Percentiles rank a stretch among this genome's conserved stretches.
Conservation (phyloP, 768 basidiomycete genomes). For the Lactarius trivialis region DNA sequence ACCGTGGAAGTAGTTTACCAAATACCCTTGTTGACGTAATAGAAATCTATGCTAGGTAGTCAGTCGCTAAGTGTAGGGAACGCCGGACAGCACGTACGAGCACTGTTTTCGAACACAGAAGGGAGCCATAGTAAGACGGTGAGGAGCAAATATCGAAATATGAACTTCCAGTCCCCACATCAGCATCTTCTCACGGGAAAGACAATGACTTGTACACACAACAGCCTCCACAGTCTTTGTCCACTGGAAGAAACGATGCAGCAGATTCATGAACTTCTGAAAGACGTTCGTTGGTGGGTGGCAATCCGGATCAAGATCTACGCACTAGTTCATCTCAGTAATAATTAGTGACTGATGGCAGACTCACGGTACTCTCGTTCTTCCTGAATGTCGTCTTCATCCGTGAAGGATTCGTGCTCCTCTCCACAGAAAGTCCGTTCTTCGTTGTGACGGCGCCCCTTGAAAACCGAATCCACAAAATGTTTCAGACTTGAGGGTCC, state of each 20-base stretch:
- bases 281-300: constrained; percentile 38
- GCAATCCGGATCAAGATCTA: constrained; percentile 44
- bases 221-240: constrained; percentile 36
- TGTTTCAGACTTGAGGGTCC: constrained; percentile 40
- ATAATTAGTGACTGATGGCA: neutral
- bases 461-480: constrained; percentile 28
- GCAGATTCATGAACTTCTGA: constrained; percentile 35
- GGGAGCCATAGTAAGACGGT: constrained; percentile 50
- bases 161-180: constrained; percentile 33
- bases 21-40: constrained; percentile 40
- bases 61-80: constrained; percentile 1
- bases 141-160: constrained; percentile 43
- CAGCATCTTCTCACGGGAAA: neutral
- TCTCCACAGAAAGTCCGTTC: constrained; percentile 29
- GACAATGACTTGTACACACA: constrained; percentile 26
- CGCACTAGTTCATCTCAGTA: neutral
- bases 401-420: constrained; percentile 26
- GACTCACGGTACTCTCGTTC: constrained; percentile 18
- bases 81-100: constrained; percentile 32
- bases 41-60: constrained; percentile 31
- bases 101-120: constrained; percentile 36
- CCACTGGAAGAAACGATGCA: constrained; percentile 37
- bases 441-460: constrained; percentile 24
- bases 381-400: constrained; percentile 23
- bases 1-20: constrained; percentile 30